A percentile compares a stretch with the other conserved stretches of the same genome.
Evolutionary conservation across 2,329 filamentous ascomycete genomes (phyloP).

Genomic region (Aspergillus quadrilineatus): DNA sequence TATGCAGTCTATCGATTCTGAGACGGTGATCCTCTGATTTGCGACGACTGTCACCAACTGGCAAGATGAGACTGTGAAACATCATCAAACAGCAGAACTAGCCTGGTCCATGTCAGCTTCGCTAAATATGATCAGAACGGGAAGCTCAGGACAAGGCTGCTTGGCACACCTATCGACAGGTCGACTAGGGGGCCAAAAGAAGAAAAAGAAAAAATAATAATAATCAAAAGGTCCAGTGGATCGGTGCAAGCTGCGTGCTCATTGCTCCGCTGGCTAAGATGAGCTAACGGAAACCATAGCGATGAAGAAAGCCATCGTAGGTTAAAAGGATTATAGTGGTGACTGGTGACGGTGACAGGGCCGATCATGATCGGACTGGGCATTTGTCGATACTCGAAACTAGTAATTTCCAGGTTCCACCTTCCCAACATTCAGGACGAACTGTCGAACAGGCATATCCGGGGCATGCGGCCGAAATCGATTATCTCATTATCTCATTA

Average conservation of each 20-base stretch:
- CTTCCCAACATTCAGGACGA: background rate
- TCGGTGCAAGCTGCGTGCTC: background rate
- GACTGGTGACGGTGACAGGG: background rate
- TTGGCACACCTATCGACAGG: constrained; percentile 5
- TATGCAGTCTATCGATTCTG: constrained; percentile 6
- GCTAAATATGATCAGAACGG: constrained; percentile 14
- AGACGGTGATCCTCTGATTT: background rate
- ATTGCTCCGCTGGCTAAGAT: background rate
- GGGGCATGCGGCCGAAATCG: background rate
- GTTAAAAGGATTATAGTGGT: background rate
- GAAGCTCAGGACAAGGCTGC: constrained; percentile 8
- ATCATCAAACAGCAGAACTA: background rate
- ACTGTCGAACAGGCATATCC: constrained; percentile 1
- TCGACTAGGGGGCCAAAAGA: constrained; percentile 4
- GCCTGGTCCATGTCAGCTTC: constrained; percentile 7
- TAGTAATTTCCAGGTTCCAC: background rate
- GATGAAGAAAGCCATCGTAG: background rate
- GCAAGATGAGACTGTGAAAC: constrained; percentile 8
- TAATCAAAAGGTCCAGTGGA: background rate
- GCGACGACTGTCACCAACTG: background rate
- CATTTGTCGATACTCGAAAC: background rate
- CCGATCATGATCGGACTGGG: background rate
- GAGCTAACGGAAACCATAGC: background rate
- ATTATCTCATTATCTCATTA: background rate
- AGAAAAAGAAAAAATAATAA: background rate